Base-by-base conservation (phyloP, 1,284 basidiomycete genomes). In the Neotropicomus parvogracilis region DNA sequence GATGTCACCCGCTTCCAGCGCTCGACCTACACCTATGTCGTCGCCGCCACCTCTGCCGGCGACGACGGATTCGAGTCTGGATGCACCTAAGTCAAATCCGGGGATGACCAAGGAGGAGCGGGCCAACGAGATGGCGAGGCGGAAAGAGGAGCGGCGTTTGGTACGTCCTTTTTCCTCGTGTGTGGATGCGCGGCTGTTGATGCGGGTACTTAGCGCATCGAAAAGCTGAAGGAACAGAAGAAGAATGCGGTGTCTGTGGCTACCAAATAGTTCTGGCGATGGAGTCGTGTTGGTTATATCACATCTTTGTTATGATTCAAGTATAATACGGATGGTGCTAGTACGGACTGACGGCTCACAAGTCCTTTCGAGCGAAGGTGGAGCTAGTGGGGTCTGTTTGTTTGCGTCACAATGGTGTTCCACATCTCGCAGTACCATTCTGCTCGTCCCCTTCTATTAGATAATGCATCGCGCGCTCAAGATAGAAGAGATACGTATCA, bases 131-230 rank as follows among this genome's bases (percentile, higher is more conserved):
- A 89, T 95, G 83, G 87, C 87, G 12, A 75, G 88, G 52, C 73
- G 91, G 52, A 86, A 92, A 60, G 92, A 95, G 65, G 92, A 95
- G 66, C 73, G 92, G 40, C 91, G 88, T 66, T 78, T 86, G 75
- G 88, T 87, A 44, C 28, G 78, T 57, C 6, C 31, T 11, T 47
- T 27, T 39, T 16, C 41, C 6, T 6, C 3, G 6, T 32, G 20
- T 19, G 3, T 24, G 10, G 26, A 29, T 5, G 12, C 28, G 24
- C 24, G 24, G 24, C 8, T 24, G 24, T 4, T 4, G 24, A 24
- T 8, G 4, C 26, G 35, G 3, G 14, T 35, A 10, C 42, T 53
- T 58, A 85, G 83, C 77, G 83, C 8, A 84, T 86, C 46, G 82
- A 83, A 13, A 73, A 75, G 63, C 59, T 88, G 54, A 88, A 88